phyloP scores from a whole-genome alignment of 2,329 filamentous ascomycete genomes.

The Ilyonectria robusta region DNA sequence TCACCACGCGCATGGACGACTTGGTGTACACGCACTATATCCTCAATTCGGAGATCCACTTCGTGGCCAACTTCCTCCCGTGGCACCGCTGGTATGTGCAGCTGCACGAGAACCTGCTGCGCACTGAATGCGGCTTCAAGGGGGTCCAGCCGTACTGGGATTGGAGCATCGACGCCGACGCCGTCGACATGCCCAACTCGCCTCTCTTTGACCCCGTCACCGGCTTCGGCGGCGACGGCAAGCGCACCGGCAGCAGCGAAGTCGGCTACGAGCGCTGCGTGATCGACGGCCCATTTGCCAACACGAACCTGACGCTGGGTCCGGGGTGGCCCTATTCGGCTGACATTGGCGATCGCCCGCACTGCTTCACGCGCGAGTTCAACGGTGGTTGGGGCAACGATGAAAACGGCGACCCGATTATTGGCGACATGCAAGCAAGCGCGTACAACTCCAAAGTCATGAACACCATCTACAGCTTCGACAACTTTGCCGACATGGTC shows the following conservation, averaged over 20 bases:
- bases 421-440: not conserved
- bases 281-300: constrained; percentile 12
- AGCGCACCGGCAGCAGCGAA: not conserved
- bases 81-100: constrained; percentile 17
- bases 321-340: not conserved
- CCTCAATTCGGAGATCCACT: not conserved
- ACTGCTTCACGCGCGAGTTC: constrained; percentile 1
- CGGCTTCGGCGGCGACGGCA: constrained; percentile 7
- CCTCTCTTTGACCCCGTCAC: constrained; percentile 5
- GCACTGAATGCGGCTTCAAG: constrained; percentile 10
- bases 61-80: constrained; percentile 4
- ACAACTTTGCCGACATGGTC: not conserved
- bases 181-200: not conserved
- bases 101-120: constrained; percentile 9
- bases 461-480: not conserved
- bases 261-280: not conserved
- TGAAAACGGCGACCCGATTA: not conserved
- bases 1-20: not conserved
- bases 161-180: not conserved
- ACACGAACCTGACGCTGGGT: not conserved
- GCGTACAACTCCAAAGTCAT: not conserved
- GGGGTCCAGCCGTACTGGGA: constrained; percentile 22
- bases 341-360: not conserved
- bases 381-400: constrained; percentile 1
- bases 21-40: not conserved